A percentile compares a stretch with the other conserved stretches of the same genome.
Conservation (phyloP, 2,329 filamentous ascomycete genomes). For the Rhynchosporium graminicola region DNA sequence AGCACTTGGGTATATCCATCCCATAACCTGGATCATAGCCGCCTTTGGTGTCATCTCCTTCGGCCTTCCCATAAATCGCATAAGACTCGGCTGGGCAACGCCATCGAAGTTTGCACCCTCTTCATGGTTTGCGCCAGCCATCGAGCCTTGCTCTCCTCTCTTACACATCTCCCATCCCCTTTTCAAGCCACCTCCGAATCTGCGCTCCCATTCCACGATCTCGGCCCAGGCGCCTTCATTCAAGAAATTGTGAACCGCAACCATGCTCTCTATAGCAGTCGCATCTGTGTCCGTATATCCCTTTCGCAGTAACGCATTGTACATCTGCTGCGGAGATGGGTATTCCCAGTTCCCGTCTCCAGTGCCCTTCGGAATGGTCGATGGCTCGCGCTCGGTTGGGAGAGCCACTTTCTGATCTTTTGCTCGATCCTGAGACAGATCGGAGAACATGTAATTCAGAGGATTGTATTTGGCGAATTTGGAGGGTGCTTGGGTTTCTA, state of each 20-base stretch:
- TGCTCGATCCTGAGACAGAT: constrained; percentile 78
- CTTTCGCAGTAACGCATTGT: constrained; percentile 95
- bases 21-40: constrained; percentile 77
- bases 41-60: constrained; percentile 91
- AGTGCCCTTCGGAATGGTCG: constrained; percentile 87
- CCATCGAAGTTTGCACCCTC: constrained; percentile 55
- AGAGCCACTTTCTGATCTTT: constrained; percentile 72
- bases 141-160: constrained; percentile 68
- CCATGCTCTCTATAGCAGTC: constrained; percentile 94
- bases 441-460: constrained; percentile 94
- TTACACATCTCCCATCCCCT: constrained; percentile 74
- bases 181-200: constrained; percentile 73
- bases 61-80: constrained; percentile 87
- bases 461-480: constrained; percentile 69
- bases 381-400: constrained; percentile 78
- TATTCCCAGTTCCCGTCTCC: constrained; percentile 90
- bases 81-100: constrained; percentile 66
- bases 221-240: constrained; percentile 98
- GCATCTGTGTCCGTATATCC: constrained; percentile 93
- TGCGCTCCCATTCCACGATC: constrained; percentile 89
- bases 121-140: constrained; percentile 43
- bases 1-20: constrained; percentile 74
- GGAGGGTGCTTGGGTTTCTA: constrained; percentile 43
- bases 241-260: constrained; percentile 95
- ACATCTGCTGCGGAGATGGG: constrained; percentile 98